A percentile compares a stretch with the other conserved stretches of the same genome.
Conservation (phyloP, 129 eudicot species). For the Helichrysum umbraculigerum region DNA sequence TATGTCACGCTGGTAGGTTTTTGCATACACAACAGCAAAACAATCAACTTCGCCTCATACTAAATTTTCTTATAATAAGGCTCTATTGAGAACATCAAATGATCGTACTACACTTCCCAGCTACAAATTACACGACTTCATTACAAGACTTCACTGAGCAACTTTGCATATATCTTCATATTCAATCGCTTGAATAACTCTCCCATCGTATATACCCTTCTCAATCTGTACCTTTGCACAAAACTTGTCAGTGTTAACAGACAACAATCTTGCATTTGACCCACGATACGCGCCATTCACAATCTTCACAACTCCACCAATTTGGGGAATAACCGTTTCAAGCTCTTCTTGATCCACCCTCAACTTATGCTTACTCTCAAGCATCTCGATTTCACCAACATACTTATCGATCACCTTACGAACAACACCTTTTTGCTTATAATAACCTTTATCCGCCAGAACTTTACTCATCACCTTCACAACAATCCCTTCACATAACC, state of each 20-base stretch:
- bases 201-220: constrained; percentile 90
- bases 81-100: constrained; percentile 4
- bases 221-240: constrained; percentile 92
- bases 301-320: constrained; percentile 84
- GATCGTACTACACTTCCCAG: constrained; percentile 15
- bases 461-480: constrained; percentile 90
- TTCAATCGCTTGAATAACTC: constrained; percentile 74
- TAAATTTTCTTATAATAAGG: not conserved
- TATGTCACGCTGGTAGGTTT: no score
- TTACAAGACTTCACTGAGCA: constrained; percentile 36
- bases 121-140: constrained; percentile 5
- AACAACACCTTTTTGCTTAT: constrained; percentile 87
- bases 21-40: no score
- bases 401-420: constrained; percentile 81
- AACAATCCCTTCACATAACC: constrained; percentile 81
- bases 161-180: constrained; percentile 96
- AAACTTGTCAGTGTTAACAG: constrained; percentile 60
- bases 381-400: constrained; percentile 90
- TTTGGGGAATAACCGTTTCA: constrained; percentile 89
- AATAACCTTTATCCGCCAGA: constrained; percentile 82
- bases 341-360: constrained; percentile 97
- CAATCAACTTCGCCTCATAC: no score
- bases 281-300: constrained; percentile 96
- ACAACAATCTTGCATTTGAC: constrained; percentile 61
- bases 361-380: constrained; percentile 76